These are phyloP conservation scores for Microstegium vimineum DNA, from an alignment of 176 grass and related monocot species.

Conservation along the genomic window DNA sequence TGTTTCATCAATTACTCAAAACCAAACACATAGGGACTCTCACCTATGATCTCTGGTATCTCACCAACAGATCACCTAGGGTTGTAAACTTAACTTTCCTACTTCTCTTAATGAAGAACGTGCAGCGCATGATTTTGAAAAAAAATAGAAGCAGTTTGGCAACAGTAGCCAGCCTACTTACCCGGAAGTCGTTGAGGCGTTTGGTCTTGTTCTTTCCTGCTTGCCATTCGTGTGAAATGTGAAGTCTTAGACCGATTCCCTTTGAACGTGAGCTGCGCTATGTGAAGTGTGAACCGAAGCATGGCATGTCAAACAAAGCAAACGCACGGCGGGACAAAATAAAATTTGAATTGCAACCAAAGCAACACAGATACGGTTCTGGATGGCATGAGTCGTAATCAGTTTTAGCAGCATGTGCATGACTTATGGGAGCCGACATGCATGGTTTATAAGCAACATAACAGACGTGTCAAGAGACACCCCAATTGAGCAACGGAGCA, in stretches of 20 bases:
- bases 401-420: neutral
- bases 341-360: neutral
- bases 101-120: too few species aligned
- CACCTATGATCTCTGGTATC: too few species aligned
- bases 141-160: constrained; percentile 21
- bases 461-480: neutral
- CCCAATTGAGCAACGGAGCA: neutral
- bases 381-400: neutral
- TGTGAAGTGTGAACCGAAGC: constrained; percentile 41
- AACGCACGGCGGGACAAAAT: constrained; percentile 20
- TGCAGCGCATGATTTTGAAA: too few species aligned
- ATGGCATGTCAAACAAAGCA: constrained; percentile 31
- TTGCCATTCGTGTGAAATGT: neutral
- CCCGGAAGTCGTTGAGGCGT: neutral
- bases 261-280: constrained; percentile 10
- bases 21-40: too few species aligned
- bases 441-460: neutral
- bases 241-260: neutral
- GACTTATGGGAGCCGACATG: constrained; percentile 14
- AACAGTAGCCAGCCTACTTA: neutral
- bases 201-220: neutral
- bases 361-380: neutral
- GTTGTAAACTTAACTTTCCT: too few species aligned
- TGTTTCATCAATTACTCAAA: too few species aligned
- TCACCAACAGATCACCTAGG: too few species aligned